Conservation (phyloP, 1,284 basidiomycete species). For the Ceratobasidium sp. region DNA sequence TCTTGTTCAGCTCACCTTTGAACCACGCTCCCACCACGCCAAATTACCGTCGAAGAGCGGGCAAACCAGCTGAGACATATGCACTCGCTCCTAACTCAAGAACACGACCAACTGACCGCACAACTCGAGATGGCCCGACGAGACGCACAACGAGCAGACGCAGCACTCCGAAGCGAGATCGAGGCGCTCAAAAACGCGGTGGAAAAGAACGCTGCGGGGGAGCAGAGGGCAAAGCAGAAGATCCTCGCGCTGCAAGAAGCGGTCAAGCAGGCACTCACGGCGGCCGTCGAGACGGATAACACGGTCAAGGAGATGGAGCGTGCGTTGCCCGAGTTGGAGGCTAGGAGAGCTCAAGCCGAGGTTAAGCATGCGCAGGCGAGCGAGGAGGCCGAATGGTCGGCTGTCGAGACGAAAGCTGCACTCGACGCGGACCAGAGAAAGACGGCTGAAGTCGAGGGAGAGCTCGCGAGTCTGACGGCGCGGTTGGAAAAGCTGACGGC, state of each 20-base stretch:
- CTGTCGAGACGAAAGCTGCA: constrained; percentile 57
- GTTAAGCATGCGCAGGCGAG: constrained; percentile 62
- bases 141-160: constrained; percentile 80
- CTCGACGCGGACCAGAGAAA: constrained; percentile 62
- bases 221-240: constrained; percentile 78
- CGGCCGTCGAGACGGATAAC: constrained; percentile 69
- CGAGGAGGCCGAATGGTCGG: constrained; percentile 56
- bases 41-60: constrained; percentile 68
- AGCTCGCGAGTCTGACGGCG: constrained; percentile 61
- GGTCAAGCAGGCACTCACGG: constrained; percentile 73
- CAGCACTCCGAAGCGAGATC: constrained; percentile 78
- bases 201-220: constrained; percentile 74
- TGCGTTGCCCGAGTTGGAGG: constrained; percentile 64
- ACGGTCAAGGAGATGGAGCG: constrained; percentile 66
- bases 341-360: constrained; percentile 63
- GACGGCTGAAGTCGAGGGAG: constrained; percentile 62
- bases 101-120: constrained; percentile 71
- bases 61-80: constrained; percentile 71
- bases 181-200: constrained; percentile 78
- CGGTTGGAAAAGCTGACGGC: constrained; percentile 68
- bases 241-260: constrained; percentile 82
- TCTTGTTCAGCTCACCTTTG: constrained; percentile 67
- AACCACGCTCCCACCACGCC: constrained; percentile 51
- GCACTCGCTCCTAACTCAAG: constrained; percentile 67
- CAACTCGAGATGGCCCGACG: constrained; percentile 76